These are phyloP conservation scores for Castanospermum australe DNA, from an alignment of 306 rosid species.

Conservation along the genomic window DNA sequence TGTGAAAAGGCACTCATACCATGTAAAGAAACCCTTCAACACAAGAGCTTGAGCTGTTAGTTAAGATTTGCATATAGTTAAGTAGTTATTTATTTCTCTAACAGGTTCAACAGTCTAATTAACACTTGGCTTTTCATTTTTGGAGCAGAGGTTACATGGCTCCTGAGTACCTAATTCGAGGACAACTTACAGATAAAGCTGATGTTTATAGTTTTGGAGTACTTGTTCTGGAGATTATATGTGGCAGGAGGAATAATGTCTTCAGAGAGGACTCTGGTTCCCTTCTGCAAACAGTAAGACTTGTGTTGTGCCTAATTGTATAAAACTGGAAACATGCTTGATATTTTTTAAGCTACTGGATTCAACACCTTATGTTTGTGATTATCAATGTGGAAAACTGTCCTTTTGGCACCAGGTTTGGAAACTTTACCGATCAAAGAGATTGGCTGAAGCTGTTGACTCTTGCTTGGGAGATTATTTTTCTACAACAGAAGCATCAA, in stretches of 20 bases:
- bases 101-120: not conserved
- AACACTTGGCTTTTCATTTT: not conserved
- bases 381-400: constrained; percentile 2
- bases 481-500: constrained; percentile 47
- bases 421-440: constrained; percentile 52
- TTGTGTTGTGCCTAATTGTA: not conserved
- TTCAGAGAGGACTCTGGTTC: constrained; percentile 59
- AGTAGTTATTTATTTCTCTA: not conserved
- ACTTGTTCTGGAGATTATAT: constrained; percentile 72
- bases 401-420: constrained; percentile 55
- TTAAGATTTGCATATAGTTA: not conserved
- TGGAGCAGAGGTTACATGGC: constrained; percentile 85
- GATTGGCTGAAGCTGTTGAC: constrained; percentile 57
- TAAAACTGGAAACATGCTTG: not conserved
- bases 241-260: constrained; percentile 70
- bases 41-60: not conserved
- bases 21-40: not conserved
- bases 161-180: constrained; percentile 83
- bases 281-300: constrained; percentile 69
- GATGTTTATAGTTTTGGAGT: constrained; percentile 86
- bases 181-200: constrained; percentile 86
- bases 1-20: not conserved
- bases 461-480: constrained; percentile 49
- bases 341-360: not conserved
- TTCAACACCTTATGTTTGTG: not conserved